A percentile compares a stretch with the other conserved stretches of the same genome.
Evolutionary conservation across 768 basidiomycete genomes (phyloP).

Genomic region (Cystobasidium ongulense): DNA sequence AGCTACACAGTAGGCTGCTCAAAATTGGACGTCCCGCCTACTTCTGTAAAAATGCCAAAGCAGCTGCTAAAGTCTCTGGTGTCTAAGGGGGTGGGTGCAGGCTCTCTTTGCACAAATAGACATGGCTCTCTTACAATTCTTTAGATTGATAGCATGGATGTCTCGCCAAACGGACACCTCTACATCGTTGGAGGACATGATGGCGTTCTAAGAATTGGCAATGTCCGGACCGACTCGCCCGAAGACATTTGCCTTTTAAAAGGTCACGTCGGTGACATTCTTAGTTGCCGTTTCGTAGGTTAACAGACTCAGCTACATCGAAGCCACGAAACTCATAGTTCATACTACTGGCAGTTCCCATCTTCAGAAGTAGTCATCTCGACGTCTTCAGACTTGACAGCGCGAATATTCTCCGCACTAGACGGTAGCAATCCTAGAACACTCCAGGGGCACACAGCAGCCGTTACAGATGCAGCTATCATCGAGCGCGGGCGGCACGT

Average conservation of each 20-base stretch:
- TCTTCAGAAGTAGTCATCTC: conserved; percentile 65
- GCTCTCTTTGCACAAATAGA: conserved; percentile 41
- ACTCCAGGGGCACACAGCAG: conserved; percentile 59
- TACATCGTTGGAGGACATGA: conserved; percentile 31
- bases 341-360: conserved; percentile 55
- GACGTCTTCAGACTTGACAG: conserved; percentile 59
- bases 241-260: conserved; percentile 38
- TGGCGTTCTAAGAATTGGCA: conserved; percentile 16
- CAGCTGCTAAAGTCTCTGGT: conserved; percentile 52
- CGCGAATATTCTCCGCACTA: conserved; percentile 60
- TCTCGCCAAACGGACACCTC: conserved; percentile 15
- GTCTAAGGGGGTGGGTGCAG: conserved; percentile 4
- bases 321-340: not conserved
- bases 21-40: conserved; percentile 51
- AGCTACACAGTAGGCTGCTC: conserved; percentile 52
- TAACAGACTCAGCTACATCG: conserved; percentile 50
- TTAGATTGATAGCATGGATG: conserved; percentile 26
- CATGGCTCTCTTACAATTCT: not conserved
- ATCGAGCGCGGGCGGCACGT: conserved; percentile 61
- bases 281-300: conserved; percentile 43
- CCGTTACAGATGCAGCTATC: conserved; percentile 59
- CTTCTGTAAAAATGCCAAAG: conserved; percentile 52
- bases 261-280: conserved; percentile 47
- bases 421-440: conserved; percentile 54
- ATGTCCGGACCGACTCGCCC: not conserved